Conservation (phyloP, 768 basidiomycete species). For the Mycena indigotica region DNA sequence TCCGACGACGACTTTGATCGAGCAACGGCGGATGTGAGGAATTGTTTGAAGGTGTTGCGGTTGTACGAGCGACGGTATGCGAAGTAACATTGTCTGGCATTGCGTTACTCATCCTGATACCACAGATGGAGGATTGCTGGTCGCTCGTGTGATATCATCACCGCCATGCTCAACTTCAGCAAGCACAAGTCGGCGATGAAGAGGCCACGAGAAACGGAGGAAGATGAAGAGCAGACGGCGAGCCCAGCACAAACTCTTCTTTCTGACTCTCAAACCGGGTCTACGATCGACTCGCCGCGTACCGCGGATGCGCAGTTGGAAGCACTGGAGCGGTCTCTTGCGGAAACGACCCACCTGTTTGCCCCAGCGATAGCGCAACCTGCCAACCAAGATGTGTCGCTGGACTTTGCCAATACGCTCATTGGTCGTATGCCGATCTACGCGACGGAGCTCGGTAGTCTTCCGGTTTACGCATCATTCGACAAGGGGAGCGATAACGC, state of each 20-base stretch:
- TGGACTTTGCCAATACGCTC: background rate
- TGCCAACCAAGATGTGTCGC: slow-evolving; percentile 1
- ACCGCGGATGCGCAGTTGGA: background rate
- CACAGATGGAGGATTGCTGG: background rate
- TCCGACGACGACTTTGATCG: background rate
- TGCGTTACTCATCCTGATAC: background rate
- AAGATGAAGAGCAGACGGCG: background rate
- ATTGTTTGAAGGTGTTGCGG: background rate
- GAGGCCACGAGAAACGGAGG: background rate
- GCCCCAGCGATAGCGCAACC: background rate
- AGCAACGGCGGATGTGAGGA: background rate
- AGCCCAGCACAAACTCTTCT: background rate
- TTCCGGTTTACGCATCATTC: background rate
- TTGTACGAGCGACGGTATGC: background rate
- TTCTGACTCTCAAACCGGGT: background rate
- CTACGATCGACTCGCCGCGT: background rate
- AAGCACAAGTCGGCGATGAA: background rate
- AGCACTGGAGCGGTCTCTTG: background rate
- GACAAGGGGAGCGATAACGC: background rate
- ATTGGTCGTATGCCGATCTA: slow-evolving; percentile 10
- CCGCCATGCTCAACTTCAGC: background rate
- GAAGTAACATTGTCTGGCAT: background rate
- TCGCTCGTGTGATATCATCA: background rate
- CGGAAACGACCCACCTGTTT: background rate
- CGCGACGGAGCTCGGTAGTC: background rate